Evolutionary conservation across 345 rosid genomes (phyloP).

Genomic region (Salix brachista): DNA sequence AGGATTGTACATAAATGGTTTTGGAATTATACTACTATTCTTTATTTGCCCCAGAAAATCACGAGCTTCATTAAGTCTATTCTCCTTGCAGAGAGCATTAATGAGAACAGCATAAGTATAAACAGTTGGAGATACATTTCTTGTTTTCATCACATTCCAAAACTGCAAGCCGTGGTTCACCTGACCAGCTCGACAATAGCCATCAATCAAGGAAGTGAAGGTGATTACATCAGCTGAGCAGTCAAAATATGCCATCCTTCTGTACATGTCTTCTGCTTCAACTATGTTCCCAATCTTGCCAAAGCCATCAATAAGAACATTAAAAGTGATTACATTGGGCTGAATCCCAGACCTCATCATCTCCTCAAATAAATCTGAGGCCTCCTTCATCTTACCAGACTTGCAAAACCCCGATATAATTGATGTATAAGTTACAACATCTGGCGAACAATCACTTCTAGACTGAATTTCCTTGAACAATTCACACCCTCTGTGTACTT

Average conservation of each 20-base stretch:
- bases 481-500: constrained; percentile 45
- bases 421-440: constrained; percentile 70
- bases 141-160: constrained; percentile 58
- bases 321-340: constrained; percentile 56
- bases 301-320: constrained; percentile 77
- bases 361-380: constrained; percentile 51
- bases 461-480: constrained; percentile 47
- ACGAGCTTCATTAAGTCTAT: constrained; percentile 68
- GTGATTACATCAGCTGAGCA: constrained; percentile 70
- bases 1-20: constrained; percentile 83
- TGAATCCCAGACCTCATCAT: constrained; percentile 47
- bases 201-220: constrained; percentile 72
- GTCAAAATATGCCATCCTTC: constrained; percentile 49
- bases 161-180: constrained; percentile 54
- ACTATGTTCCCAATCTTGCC: constrained; percentile 59
- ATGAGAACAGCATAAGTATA: constrained; percentile 68
- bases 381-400: constrained; percentile 59
- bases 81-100: constrained; percentile 70
- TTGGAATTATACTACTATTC: constrained; percentile 37
- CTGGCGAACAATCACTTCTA: constrained; percentile 35
- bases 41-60: constrained; percentile 56
- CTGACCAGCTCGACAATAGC: constrained; percentile 75
- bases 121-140: constrained; percentile 55
- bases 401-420: constrained; percentile 74
- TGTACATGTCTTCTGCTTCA: constrained; percentile 42